Evolutionary conservation across 2,329 filamentous ascomycete genomes (phyloP).

Genomic region (Fusarium sp.): DNA sequence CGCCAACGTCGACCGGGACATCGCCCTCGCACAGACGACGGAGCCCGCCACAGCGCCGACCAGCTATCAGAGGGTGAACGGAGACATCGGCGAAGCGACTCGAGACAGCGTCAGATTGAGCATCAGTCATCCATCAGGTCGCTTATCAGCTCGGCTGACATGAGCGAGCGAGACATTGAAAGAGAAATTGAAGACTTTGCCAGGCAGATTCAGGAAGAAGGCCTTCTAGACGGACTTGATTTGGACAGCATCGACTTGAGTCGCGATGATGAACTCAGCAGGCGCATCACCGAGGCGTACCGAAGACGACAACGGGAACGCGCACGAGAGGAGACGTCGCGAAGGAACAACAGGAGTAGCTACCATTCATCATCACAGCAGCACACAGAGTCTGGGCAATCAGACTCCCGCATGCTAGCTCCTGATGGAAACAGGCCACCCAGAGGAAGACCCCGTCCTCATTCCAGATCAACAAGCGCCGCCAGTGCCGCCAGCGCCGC

Average conservation of each 20-base stretch:
- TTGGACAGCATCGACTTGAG: slow-evolving; percentile 85
- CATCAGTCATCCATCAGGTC: slow-evolving; percentile 91
- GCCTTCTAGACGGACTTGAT: slow-evolving; percentile 87
- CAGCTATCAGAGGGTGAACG: slow-evolving; percentile 51
- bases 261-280: slow-evolving; percentile 90
- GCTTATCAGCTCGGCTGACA: slow-evolving; percentile 81
- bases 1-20: slow-evolving; percentile 43
- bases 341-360: slow-evolving; percentile 54
- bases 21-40: slow-evolving; percentile 40
- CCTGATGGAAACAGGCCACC: slow-evolving; percentile 40
- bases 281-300: slow-evolving; percentile 90
- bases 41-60: slow-evolving; percentile 44
- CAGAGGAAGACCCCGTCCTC: slow-evolving; percentile 51
- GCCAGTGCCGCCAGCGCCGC: slow-evolving; percentile 54
- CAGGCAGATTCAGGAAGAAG: slow-evolving; percentile 88
- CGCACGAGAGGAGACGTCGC: slow-evolving; percentile 58
- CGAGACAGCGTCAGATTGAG: slow-evolving; percentile 73
- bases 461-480: slow-evolving; percentile 59
- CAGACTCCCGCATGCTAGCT: slow-evolving; percentile 44
- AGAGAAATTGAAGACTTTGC: slow-evolving; percentile 91
- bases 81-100: slow-evolving; percentile 56
- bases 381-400: slow-evolving; percentile 28
- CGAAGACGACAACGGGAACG: slow-evolving; percentile 77
- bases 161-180: slow-evolving; percentile 82
- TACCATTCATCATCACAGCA: slow-evolving; percentile 50